Base-by-base conservation (phyloP, 2,329 filamentous ascomycete species). In the Epicoccum nigrum region DNA sequence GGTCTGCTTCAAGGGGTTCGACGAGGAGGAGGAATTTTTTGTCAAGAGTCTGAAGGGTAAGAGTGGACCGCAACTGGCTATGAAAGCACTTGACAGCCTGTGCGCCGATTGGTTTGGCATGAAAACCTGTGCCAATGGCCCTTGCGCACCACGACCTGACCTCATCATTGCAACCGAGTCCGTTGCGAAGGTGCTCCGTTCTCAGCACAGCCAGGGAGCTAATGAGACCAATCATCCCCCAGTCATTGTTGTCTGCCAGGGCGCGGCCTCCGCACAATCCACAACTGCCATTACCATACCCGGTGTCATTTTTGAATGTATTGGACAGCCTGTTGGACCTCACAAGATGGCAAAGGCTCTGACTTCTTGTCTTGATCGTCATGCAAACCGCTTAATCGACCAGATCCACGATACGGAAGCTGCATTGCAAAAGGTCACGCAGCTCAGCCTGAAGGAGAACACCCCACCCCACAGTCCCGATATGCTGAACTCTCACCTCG, bases 291-390 rank as follows among this genome's bases (percentile, higher is more conserved):
- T 71, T 16, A 71, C 69, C 0, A 65, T 70, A 3, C 66, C 68
- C 2, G 70, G 69, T 0, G 60, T 71, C 11, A 67, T 64, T 13
- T 68, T 70, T 45, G 70, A 70, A 52, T 71, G 70, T 33, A 70
- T 72, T 27, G 53, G 65, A 16, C 70, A 70, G 39, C 71, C 67
- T n/a, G 68, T 66, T 21, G 71, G 71, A 23, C 71, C 71, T n/a
- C 70, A 73, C 50, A 74, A 74, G 51, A 60, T 74, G 44, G 64
- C 68, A 27, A 72, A 69, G 46, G 69, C 71, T 4, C 52, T 74
- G 2, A 48, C 57, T 0, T 70, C 68, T 2, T 73, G 69, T 45
- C 62, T 73, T 12, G 64, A 70, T 35, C 67, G 70, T 17, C 58
- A 70, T 20, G 53, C 58, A 7, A 64, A 67, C 17, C 63, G 63